phyloP scores from a whole-genome alignment of 345 rosid genomes.

The Mercurialis annua region DNA sequence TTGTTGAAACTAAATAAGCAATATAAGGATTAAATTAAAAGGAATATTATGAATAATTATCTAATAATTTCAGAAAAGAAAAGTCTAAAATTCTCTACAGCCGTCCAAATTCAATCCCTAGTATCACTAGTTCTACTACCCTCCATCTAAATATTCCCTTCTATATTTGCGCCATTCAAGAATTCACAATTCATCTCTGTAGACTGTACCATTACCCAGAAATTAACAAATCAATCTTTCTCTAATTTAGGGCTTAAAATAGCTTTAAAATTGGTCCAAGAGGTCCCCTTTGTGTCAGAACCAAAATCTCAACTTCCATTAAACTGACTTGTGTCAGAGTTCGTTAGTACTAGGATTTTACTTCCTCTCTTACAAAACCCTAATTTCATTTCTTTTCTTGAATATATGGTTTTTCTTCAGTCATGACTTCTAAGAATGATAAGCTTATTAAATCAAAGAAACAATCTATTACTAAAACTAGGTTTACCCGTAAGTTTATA shows the following conservation, averaged over 20 bases:
- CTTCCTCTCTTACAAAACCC: constrained; percentile 7
- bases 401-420: neutral
- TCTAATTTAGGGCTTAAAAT: neutral
- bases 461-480: neutral
- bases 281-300: constrained; percentile 37
- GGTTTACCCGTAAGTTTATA: constrained; percentile 31
- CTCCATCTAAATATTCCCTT: constrained; percentile 13
- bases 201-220: neutral
- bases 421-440: constrained; percentile 2
- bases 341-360: constrained; percentile 12
- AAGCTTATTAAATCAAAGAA: neutral
- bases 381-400: neutral
- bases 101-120: constrained; percentile 33
- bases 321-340: constrained; percentile 19
- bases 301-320: constrained; percentile 25
- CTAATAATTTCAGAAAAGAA: neutral
- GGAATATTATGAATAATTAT: too few relatives aligned
- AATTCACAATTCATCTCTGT: constrained; percentile 2
- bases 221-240: neutral
- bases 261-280: constrained; percentile 10
- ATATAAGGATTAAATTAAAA: neutral
- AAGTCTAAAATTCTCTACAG: constrained; percentile 25
- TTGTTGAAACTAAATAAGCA: neutral
- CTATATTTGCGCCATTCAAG: neutral
- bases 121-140: neutral